Evolutionary conservation across 768 basidiomycete genomes (phyloP), one percentile per base, ranked within the genome.

Genomic region (Neoboletus magnificus): DNA sequence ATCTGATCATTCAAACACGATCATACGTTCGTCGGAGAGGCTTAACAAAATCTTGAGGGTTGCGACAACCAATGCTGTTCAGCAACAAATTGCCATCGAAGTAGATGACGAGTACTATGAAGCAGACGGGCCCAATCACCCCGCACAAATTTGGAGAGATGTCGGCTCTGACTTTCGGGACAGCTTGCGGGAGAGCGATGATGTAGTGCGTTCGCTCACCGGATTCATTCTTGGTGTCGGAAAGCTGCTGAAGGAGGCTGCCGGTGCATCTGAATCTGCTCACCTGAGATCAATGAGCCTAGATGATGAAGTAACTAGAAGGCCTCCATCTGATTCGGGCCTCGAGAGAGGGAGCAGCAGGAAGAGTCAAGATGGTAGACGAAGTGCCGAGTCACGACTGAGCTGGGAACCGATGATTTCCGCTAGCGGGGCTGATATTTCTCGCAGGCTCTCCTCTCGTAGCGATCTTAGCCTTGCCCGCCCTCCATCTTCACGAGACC

Each of bases 161-260:
- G 79, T 91, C 6, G 86, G 87, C 1, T 79, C 78, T 10, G 90
- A 93, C 59, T 88, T 83, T 62, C 73, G 89, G 36, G 91, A 93
- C 50, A 79, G 82, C 49, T 59, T 89, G 60, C 76, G 86, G 62
- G 79, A 83, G 52, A 87, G 87, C 57, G 91, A 93, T 66, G 91
- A 93, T 66, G 74, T 91, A 44, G 85, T 92, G 4, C 75, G 91
- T 52, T 84, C 82, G 8, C 74, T 89, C 67, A 93, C 91, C 9
- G 85, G 83, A 40, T 82, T 93, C 55, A 70, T 93, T 60, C 73
- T 92, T n/a, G 86, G 87, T 32, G 77, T 87, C 7, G 89, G 91
- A 32, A 82, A 81, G 67, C 76, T 87, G 12, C 67, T 91, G 55
- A 78, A 83, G 56, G 90, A 91, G 50, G 68, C 77, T 23, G 71